phyloP scores from a whole-genome alignment of 257 asterid species.

The Eustoma russellianum region DNA sequence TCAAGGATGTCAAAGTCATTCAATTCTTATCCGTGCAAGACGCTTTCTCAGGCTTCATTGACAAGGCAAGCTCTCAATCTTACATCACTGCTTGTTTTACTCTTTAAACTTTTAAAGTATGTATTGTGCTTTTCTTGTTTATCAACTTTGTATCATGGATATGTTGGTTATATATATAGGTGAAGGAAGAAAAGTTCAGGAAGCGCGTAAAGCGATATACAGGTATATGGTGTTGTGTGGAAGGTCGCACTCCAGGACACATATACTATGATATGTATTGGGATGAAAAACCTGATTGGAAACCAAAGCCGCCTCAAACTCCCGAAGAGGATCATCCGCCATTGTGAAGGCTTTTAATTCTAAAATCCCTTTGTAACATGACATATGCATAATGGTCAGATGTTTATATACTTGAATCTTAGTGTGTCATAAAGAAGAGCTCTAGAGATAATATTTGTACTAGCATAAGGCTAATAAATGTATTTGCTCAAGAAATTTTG shows the following conservation, averaged over 20 bases:
- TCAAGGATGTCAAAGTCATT: conserved; percentile 73
- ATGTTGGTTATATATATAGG: conserved; percentile 28
- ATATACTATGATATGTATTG: conserved; percentile 87
- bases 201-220: conserved; percentile 69
- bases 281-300: conserved; percentile 96
- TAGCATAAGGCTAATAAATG: no score
- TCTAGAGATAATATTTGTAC: no score
- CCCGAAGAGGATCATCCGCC: conserved; percentile 87
- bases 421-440: no score
- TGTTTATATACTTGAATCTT: no score
- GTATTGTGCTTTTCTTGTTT: not conserved
- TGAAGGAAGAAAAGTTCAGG: conserved; percentile 69
- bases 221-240: conserved; percentile 94
- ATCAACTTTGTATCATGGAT: not conserved
- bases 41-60: conserved; percentile 72
- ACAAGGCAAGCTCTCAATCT: conserved; percentile 52
- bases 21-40: conserved; percentile 92
- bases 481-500: no score
- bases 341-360: conserved; percentile 27
- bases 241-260: conserved; percentile 64
- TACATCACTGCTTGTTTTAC: not conserved
- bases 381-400: not conserved
- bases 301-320: conserved; percentile 74
- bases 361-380: not conserved
- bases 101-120: not conserved